Conservation (phyloP, 108 stramenopile species). For the Pseudonitzschia multistriata region DNA sequence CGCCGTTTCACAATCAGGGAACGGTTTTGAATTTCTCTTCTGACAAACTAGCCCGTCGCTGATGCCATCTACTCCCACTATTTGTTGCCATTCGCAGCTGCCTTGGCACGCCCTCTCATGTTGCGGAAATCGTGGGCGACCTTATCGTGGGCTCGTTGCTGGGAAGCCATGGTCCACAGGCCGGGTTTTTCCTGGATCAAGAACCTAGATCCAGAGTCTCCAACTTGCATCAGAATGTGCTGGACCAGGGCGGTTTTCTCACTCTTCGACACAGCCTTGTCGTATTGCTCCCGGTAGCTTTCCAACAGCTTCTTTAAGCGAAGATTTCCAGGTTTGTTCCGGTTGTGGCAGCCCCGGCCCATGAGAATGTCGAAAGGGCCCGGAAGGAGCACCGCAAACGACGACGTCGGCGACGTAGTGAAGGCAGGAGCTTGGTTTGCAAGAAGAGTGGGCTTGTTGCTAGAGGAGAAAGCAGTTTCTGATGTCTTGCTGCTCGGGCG, state of each 20-base stretch:
- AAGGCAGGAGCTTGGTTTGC: too few relatives aligned
- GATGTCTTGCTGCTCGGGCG: neutral
- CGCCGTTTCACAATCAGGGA: too few relatives aligned
- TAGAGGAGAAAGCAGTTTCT: too few relatives aligned
- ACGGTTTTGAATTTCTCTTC: too few relatives aligned
- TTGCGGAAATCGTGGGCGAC: constrained; percentile 28
- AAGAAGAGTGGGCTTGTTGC: neutral
- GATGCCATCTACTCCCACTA: too few relatives aligned
- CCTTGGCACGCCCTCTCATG: neutral
- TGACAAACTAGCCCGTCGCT: too few relatives aligned
- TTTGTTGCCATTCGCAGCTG: too few relatives aligned
- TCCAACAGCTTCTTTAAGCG: constrained; percentile 9
- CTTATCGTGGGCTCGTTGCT: constrained; percentile 1
- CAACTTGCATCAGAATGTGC: neutral
- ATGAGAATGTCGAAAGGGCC: constrained; percentile 18
- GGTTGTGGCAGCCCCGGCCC: constrained; percentile 21
- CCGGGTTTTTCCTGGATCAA: neutral
- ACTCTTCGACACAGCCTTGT: neutral
- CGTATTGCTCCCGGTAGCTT: constrained; percentile 8
- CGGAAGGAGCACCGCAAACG: neutral
- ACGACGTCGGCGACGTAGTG: neutral
- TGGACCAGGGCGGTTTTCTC: constrained; percentile 17
- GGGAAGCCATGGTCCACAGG: constrained; percentile 3
- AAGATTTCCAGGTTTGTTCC: constrained; percentile 16
- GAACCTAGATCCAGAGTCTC: constrained; percentile 3